Evolutionary conservation across 2,329 filamentous ascomycete species (phyloP).

Genomic region (Penicillium polonicum): DNA sequence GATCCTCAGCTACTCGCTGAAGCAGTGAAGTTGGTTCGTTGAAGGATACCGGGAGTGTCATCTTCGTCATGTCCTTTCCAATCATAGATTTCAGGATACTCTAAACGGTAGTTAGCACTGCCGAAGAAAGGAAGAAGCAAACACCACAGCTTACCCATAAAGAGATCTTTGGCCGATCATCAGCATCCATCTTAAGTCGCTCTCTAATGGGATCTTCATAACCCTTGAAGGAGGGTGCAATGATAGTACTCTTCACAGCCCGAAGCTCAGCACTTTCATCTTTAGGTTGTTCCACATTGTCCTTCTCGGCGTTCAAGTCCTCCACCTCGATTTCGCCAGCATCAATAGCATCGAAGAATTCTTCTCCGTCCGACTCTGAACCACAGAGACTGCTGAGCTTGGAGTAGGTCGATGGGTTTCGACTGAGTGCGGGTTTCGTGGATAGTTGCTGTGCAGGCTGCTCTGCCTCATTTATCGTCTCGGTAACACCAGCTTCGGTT

Average conservation of each 20-base stretch:
- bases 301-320: slow-evolving; percentile 57
- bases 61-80: slow-evolving; percentile 99
- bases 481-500: slow-evolving; percentile 21
- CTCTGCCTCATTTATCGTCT: slow-evolving; percentile 13
- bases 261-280: slow-evolving; percentile 44
- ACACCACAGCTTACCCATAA: slow-evolving; percentile 71
- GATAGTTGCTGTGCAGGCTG: slow-evolving; percentile 13
- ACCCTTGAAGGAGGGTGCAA: slow-evolving; percentile 76
- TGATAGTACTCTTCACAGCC: slow-evolving; percentile 57
- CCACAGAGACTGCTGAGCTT: slow-evolving; percentile 72
- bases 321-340: slow-evolving; percentile 76
- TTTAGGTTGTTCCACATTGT: slow-evolving; percentile 49
- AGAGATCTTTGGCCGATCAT: slow-evolving; percentile 89
- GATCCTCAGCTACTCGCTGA: slow-evolving; percentile 92
- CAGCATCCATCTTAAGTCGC: slow-evolving; percentile 82
- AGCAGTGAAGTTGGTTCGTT: slow-evolving; percentile 96
- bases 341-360: slow-evolving; percentile 97
- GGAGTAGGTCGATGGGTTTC: slow-evolving; percentile 65
- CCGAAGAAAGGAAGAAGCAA: background rate
- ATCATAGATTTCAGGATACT: slow-evolving; percentile 99
- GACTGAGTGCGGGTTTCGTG: slow-evolving; percentile 41
- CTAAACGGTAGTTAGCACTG: slow-evolving; percentile 48
- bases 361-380: slow-evolving; percentile 76
- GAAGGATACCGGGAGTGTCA: slow-evolving; percentile 97
- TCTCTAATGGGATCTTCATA: slow-evolving; percentile 86